phyloP scores from a whole-genome alignment of 208 protist genomes.

The Acanthamoeba castellanii region DNA sequence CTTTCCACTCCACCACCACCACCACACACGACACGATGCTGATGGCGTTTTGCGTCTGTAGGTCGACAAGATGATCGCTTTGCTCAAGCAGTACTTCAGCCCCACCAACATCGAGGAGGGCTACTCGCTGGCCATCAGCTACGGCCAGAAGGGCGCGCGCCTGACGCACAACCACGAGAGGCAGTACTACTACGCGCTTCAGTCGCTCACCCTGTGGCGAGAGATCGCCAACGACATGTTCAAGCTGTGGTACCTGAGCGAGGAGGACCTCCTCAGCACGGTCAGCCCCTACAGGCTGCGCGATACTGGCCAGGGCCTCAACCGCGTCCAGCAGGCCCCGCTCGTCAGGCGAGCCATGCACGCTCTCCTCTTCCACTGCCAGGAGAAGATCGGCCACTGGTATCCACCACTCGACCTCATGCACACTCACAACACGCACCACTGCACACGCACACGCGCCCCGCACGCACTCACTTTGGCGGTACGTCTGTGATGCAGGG shows the following conservation, averaged over 20 bases:
- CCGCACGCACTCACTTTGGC: background rate
- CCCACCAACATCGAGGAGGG: constrained; percentile 66
- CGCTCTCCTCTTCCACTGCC: constrained; percentile 89
- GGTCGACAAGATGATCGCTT: constrained; percentile 84
- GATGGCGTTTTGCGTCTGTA: background rate
- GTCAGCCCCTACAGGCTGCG: constrained; percentile 74
- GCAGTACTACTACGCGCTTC: constrained; percentile 96
- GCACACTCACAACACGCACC: too few species aligned
- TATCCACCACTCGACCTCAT: background rate
- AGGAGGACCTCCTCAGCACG: constrained; percentile 94
- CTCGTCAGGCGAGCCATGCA: constrained; percentile 92
- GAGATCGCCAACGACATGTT: constrained; percentile 95
- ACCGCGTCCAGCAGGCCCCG: constrained; percentile 95
- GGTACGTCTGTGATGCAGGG: background rate
- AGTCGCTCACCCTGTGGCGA: constrained; percentile 97
- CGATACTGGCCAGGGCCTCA: constrained; percentile 93
- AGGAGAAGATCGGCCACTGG: constrained; percentile 93
- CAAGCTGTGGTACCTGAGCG: constrained; percentile 94
- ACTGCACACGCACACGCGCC: background rate
- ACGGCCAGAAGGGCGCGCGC: constrained; percentile 89
- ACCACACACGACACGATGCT: background rate
- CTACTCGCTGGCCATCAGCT: constrained; percentile 84
- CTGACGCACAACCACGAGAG: constrained; percentile 95
- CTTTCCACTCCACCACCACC: background rate
- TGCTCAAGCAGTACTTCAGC: constrained; percentile 83